Evolutionary conservation across 2,329 filamentous ascomycete genomes (phyloP), one percentile per base, ranked within the genome.

Genomic region (Endocalyx cinctus): DNA sequence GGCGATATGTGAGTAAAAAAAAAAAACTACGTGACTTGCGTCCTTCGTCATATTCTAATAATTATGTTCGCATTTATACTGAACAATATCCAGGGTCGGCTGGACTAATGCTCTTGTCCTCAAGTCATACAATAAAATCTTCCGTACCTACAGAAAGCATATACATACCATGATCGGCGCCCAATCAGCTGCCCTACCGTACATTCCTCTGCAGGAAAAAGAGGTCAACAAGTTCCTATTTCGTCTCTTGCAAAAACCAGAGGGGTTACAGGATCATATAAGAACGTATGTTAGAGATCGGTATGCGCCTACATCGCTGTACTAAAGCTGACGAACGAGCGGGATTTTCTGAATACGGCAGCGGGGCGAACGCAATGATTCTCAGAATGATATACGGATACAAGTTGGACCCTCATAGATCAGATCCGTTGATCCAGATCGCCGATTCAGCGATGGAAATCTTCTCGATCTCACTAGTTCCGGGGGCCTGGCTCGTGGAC

Each of bases 141-240:
- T 50, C 26, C 49, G 50, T 6, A 29, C 31, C 4, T 42, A 47
- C 23, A 49, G 58, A 17, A 55, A 53, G 41, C 26, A 46, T 3
- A 27, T 51, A 16, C 54, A 57, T 19, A 43, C 43, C 13, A 38
- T 53, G 12, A 25, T 60, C 2, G 58, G 58, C 3, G 57, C 58
- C 1, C 51, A 43, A 18, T 33, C 16, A 4, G 37, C 37, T 4
- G 44, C 47, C 2, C 34, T 29, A 17, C 36, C 27, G 12, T 47
- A 35, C 25, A 3, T 35, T 6, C 25, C 17, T 3, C 3, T 46
- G 4, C 41, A 41, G 19, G 39, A 44, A 17, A 32, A 16, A 18
- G 43, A 47, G 29, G 35, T 25, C 4, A 35, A 36, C 13, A 36
- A 43, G 2, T 41, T 46, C 17, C 30, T 47, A 1, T 35, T 46